phyloP scores from a whole-genome alignment of 345 rosid species.

The Arabidopsis suecica region DNA sequence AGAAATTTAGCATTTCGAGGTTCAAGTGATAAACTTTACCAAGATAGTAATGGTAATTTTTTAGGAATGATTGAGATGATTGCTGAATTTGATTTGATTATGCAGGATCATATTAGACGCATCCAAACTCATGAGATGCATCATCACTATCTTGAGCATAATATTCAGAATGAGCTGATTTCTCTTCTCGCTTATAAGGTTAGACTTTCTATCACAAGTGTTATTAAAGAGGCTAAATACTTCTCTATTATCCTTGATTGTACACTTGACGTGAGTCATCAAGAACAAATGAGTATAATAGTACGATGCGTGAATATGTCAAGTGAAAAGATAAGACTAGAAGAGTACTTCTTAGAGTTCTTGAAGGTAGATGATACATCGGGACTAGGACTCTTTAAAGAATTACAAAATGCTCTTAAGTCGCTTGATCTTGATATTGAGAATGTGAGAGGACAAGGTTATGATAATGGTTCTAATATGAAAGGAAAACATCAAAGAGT shows the following conservation, averaged over 20 bases:
- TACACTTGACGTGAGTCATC: not conserved
- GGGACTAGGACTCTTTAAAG: not conserved
- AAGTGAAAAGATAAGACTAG: not conserved
- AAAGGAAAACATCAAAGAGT: slow-evolving; percentile 11
- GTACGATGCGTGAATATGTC: not conserved
- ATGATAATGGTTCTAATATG: slow-evolving; percentile 22
- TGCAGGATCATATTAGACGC: slow-evolving; percentile 9
- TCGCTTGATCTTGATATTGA: slow-evolving; percentile 2
- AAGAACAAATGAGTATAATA: not conserved
- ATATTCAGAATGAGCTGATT: slow-evolving; percentile 8
- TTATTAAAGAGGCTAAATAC: slow-evolving; percentile 4
- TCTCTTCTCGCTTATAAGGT: not conserved
- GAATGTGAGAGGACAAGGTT: not conserved
- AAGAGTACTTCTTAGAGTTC: slow-evolving; percentile 12
- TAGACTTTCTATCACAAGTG: not conserved
- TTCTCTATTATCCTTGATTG: slow-evolving; percentile 13
- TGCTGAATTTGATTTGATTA: slow-evolving; percentile 22
- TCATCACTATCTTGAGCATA: slow-evolving; percentile 19
- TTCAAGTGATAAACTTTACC: not conserved
- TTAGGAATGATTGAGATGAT: slow-evolving; percentile 1
- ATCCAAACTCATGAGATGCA: slow-evolving; percentile 1
- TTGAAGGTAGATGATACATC: not conserved
- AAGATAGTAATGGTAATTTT: slow-evolving; percentile 12
- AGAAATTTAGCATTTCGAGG: not conserved
- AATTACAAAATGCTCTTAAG: not conserved